Base-by-base conservation (phyloP, 2,329 filamentous ascomycete species). In the Rutstroemia sp. region DNA sequence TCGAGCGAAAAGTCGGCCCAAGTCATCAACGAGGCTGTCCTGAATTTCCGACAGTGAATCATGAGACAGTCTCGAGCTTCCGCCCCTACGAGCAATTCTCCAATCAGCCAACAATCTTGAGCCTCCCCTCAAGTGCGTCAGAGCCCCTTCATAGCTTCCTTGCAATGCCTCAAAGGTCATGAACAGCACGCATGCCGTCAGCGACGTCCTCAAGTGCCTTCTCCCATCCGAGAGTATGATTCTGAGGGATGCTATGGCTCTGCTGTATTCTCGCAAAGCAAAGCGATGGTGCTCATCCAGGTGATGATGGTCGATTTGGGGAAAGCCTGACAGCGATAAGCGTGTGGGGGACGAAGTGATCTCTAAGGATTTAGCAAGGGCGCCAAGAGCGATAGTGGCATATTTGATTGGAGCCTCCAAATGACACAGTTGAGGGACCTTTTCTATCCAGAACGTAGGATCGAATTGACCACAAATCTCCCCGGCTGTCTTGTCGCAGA, bases 161-260 rank as follows among this genome's bases (percentile, higher is more conserved):
- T 68, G 66, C 12, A 68, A 58, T 23, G 66, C 65, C 54, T 68
- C 66, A 45, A 68, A 67, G 10, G 64, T 64, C 65, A 68, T 68
- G 46, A 67, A 68, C 14, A 68, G 49, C 21, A 67, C 65, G 48
- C 65, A 68, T 16, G 60, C 64, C 45, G 66, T 68, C 14, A 68
- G 57, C 12, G 65, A 67, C 16, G 66, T 67, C 30, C 66, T 63
- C 46, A 68, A 51, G 60, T 68, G 66, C 19, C 66, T 57, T 27
- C 66, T 62, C 3, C 66, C 66, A 51, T 68, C 66, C 1, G 61
- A 62, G 27, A 68, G 60, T 7, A 67, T 61, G 9, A 55, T 57
- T 45, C 66, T 58, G 2, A 68, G 44, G n/a, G 65, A 59, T 16
- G 65, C 62, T 42, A 68, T 67, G 7, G 66, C 64, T 47, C 62